phyloP scores from a whole-genome alignment of 495 filamentous ascomycete species.

The Immersiella caudata region DNA sequence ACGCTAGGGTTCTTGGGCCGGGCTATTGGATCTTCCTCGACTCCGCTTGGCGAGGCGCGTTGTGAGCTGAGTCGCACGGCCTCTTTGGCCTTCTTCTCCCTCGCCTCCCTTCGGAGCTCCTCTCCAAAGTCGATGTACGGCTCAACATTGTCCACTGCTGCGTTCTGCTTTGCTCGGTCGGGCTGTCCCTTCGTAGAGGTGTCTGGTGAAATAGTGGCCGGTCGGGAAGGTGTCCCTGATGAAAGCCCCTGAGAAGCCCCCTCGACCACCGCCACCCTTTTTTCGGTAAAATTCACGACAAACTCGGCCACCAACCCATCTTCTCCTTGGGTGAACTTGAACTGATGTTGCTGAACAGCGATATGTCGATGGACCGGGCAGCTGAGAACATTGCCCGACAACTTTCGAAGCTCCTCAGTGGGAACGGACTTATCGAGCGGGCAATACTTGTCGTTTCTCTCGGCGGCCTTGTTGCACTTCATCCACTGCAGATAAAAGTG shows the following conservation, averaged over 20 bases:
- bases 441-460: conserved; percentile 30
- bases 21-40: background rate
- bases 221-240: too few species aligned
- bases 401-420: conserved; percentile 28
- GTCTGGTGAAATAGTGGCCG: background rate
- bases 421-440: conserved; percentile 27
- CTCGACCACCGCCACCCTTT: background rate
- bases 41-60: background rate
- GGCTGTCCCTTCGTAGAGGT: too few species aligned
- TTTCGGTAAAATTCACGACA: background rate
- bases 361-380: conserved; percentile 37
- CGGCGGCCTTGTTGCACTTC: conserved; percentile 34
- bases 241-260: too few species aligned
- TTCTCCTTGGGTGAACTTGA: conserved; percentile 18
- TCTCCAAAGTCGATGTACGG: background rate
- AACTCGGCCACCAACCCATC: background rate
- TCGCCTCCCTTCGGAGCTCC: background rate
- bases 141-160: too few species aligned
- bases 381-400: conserved; percentile 33
- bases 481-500: conserved; percentile 41
- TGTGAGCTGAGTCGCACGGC: background rate
- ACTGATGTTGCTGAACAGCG: conserved; percentile 32
- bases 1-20: background rate
- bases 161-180: too few species aligned
- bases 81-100: background rate